Evolutionary conservation across 2,329 filamentous ascomycete genomes (phyloP).

Genomic region (Fusarium sp.): DNA sequence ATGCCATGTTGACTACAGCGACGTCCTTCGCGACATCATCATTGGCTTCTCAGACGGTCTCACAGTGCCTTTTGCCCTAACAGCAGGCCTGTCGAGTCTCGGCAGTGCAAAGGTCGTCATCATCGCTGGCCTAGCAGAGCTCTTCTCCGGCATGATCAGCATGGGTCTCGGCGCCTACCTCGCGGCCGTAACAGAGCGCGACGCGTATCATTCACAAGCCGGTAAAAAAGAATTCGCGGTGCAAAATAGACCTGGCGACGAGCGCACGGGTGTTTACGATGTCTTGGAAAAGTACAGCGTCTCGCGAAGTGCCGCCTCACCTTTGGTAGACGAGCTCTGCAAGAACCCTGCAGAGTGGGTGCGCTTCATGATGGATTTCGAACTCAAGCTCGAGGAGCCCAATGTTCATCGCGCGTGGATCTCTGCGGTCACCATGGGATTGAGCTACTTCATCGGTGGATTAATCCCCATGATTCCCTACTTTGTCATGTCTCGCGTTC

Average conservation of each 20-base stretch:
- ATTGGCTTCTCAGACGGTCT: conserved; percentile 82
- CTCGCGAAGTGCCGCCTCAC: conserved; percentile 51
- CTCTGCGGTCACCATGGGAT: conserved; percentile 71
- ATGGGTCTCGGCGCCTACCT: conserved; percentile 83
- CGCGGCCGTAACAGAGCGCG: conserved; percentile 67
- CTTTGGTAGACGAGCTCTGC: conserved; percentile 61
- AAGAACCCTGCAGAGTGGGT: conserved; percentile 60
- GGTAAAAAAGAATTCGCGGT: conserved; percentile 56
- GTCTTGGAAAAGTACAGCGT: conserved; percentile 63
- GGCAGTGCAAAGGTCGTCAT: conserved; percentile 74
- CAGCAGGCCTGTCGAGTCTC: conserved; percentile 74
- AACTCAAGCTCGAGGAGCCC: conserved; percentile 58
- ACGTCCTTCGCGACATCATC: conserved; percentile 70
- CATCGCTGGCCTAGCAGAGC: conserved; percentile 77
- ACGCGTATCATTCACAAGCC: conserved; percentile 61
- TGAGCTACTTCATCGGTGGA: conserved; percentile 76
- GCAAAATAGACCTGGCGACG: conserved; percentile 53
- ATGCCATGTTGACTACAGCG: conserved; percentile 50
- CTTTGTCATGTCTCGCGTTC: conserved; percentile 62
- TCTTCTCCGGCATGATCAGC: conserved; percentile 78
- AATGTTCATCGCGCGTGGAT: conserved; percentile 57
- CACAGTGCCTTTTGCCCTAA: conserved; percentile 82
- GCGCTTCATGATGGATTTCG: conserved; percentile 69
- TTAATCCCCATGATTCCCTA: conserved; percentile 77
- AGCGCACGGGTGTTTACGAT: conserved; percentile 59